Conservation (phyloP, 345 rosid species). For the rapeseed (Brassica napus) region DNA sequence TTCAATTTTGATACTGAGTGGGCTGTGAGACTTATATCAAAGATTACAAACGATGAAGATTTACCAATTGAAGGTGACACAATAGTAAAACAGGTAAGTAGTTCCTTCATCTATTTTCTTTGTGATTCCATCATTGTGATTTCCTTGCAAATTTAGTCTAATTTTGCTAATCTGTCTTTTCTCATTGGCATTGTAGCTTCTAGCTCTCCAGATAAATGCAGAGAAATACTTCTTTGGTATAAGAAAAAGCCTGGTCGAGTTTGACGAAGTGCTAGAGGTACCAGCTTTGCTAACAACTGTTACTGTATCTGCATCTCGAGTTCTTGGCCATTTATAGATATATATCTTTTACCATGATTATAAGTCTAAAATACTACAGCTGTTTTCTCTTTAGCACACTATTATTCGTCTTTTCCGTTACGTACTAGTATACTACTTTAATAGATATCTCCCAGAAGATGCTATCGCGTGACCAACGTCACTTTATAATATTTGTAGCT, state of each 20-base stretch:
- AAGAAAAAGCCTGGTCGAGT: conserved; percentile 93
- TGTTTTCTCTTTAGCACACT: conserved; percentile 5
- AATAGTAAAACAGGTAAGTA: conserved; percentile 78
- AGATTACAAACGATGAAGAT: conserved; percentile 78
- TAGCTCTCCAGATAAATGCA: conserved; percentile 80
- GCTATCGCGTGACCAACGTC: neutral
- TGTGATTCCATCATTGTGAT: conserved; percentile 24
- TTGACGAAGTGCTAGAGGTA: conserved; percentile 98
- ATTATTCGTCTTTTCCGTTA: neutral
- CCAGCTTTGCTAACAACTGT: neutral
- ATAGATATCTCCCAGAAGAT: neutral
- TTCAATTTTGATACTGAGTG: conserved; percentile 90
- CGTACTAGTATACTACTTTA: neutral
- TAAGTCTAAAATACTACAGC: conserved; percentile 7
- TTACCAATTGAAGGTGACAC: conserved; percentile 86
- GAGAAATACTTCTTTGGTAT: conserved; percentile 91
- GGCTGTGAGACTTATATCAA: conserved; percentile 89
- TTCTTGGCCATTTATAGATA: neutral
- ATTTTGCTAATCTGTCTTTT: conserved; percentile 32
- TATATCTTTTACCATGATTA: neutral
- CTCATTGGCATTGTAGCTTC: conserved; percentile 55
- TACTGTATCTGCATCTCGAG: neutral
- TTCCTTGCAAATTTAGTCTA: neutral
- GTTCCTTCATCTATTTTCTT: conserved; percentile 6
- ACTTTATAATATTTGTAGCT: conserved; percentile 7